Percentiles rank a stretch among this genome's conserved stretches.
Conservation (phyloP, 805 yeast genomes). For the Candida multigemmis region DNA sequence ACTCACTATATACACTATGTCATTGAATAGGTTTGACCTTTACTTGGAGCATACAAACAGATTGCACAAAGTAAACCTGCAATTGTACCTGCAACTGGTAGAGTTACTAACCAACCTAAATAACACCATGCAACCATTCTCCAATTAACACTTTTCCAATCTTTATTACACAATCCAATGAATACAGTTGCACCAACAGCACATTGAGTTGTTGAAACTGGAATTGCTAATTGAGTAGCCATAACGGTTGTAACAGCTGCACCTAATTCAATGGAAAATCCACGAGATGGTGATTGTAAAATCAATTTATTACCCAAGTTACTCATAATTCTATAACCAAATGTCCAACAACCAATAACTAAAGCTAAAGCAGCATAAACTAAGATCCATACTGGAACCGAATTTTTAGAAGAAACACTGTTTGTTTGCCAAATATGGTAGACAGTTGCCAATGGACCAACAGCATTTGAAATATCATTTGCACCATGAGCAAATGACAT, state of each 20-base stretch:
- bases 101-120: constrained; percentile 62
- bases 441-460: constrained; percentile 65
- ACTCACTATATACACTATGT: constrained; percentile 1
- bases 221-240: constrained; percentile 66
- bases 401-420: constrained; percentile 34
- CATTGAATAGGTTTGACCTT: constrained; percentile 19
- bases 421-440: constrained; percentile 54
- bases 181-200: constrained; percentile 73
- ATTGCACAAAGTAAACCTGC: constrained; percentile 61
- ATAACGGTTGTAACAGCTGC: constrained; percentile 69
- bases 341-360: constrained; percentile 63
- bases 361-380: constrained; percentile 60
- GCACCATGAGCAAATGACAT: constrained; percentile 83
- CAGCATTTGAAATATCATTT: constrained; percentile 70
- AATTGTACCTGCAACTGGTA: constrained; percentile 66
- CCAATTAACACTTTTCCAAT: constrained; percentile 62
- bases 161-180: constrained; percentile 66
- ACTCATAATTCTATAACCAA: constrained; percentile 62
- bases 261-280: constrained; percentile 68
- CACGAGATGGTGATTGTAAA: constrained; percentile 71
- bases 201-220: constrained; percentile 71
- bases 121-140: constrained; percentile 67
- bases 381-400: constrained; percentile 65
- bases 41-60: constrained; percentile 52
- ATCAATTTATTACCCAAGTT: constrained; percentile 68